Evolutionary conservation across 306 rosid genomes (phyloP).

Genomic region (Gastrolobium villosum): DNA sequence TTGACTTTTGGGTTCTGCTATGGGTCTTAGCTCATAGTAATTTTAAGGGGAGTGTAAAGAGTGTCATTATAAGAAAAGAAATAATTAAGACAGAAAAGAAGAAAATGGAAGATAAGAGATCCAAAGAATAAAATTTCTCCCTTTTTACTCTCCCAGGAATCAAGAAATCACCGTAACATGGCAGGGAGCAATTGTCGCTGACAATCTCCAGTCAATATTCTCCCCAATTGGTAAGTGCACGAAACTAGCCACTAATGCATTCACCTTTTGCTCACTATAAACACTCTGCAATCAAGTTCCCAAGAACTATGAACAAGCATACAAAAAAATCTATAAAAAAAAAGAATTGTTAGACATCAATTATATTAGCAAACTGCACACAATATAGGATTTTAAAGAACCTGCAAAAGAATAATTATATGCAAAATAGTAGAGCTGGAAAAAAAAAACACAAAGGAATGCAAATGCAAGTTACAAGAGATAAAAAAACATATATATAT

Average conservation of each 20-base stretch:
- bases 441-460: not conserved
- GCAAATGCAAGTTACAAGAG: not conserved
- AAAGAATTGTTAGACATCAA: not conserved
- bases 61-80: slow-evolving; percentile 28
- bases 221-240: slow-evolving; percentile 88
- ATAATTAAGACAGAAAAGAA: not conserved
- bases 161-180: slow-evolving; percentile 82
- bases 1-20: not conserved
- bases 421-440: slow-evolving; percentile 33
- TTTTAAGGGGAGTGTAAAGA: not conserved
- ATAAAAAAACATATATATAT: not conserved
- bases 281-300: slow-evolving; percentile 74
- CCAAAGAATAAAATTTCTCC: slow-evolving; percentile 8
- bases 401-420: not conserved
- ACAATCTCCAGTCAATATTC: slow-evolving; percentile 94
- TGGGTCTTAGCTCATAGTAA: not conserved
- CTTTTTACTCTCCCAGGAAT: slow-evolving; percentile 33
- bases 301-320: slow-evolving; percentile 35
- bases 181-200: slow-evolving; percentile 96
- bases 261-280: slow-evolving; percentile 84
- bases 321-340: slow-evolving; percentile 25
- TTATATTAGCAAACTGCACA: slow-evolving; percentile 7
- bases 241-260: slow-evolving; percentile 93
- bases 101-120: not conserved
- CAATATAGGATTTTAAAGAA: slow-evolving; percentile 16